phyloP scores from a whole-genome alignment of 2,329 filamentous ascomycete species.

The Paraconiothyrium sp. region DNA sequence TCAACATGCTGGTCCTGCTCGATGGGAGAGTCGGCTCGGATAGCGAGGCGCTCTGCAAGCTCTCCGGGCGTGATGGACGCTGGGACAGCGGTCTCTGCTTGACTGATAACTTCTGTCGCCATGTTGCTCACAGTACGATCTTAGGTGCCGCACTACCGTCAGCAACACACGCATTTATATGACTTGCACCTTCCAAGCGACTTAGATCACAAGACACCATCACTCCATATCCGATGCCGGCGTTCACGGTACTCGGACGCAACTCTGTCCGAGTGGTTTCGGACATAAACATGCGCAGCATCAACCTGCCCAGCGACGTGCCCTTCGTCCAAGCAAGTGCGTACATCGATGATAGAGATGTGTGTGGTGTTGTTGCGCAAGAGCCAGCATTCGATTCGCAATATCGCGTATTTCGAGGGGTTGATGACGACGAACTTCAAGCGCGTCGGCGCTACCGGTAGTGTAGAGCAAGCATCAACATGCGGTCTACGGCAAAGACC shows the following conservation, averaged over 20 bases:
- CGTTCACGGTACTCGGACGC: background rate
- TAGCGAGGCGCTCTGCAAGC: background rate
- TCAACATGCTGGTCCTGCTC: background rate
- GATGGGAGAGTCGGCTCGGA: conserved; percentile 4
- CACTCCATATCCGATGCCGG: background rate
- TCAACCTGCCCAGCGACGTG: background rate
- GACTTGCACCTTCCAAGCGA: background rate
- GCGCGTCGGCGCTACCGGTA: background rate
- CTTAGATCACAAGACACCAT: conserved; percentile 1
- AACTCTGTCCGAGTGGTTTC: background rate
- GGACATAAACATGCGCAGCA: background rate
- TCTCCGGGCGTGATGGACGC: background rate
- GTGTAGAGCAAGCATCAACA: background rate
- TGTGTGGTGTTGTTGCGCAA: conserved; percentile 9
- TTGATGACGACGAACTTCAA: conserved; percentile 7
- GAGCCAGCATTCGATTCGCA: conserved; percentile 8
- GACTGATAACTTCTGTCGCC: conserved; percentile 5
- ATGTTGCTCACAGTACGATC: background rate
- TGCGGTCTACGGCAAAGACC: background rate
- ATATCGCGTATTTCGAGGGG: conserved; percentile 12
- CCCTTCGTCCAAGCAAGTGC: background rate
- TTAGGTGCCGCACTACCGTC: background rate
- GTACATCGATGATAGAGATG: background rate
- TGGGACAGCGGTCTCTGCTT: background rate
- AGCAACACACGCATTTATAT: background rate